Evolutionary conservation across 2,329 filamentous ascomycete species (phyloP).

Genomic region (Chaetomium sp.): DNA sequence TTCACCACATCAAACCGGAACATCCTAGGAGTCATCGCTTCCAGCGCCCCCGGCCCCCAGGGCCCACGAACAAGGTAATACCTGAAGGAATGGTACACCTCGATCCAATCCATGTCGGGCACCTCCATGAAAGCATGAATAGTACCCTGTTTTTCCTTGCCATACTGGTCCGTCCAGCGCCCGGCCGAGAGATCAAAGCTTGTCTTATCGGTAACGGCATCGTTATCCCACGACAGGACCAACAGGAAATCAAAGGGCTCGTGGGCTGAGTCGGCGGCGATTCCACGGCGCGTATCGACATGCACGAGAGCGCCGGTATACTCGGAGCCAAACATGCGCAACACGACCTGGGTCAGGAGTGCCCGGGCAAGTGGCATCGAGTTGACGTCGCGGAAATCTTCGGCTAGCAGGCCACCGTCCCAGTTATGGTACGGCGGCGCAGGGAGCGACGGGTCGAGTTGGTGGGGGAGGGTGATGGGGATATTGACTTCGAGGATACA

Average conservation of each 20-base stretch:
- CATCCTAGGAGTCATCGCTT: not conserved
- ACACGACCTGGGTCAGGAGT: not conserved
- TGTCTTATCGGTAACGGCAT: not conserved
- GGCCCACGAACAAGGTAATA: not conserved
- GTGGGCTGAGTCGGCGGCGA: not conserved
- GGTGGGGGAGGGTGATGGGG: not conserved
- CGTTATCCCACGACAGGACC: not conserved
- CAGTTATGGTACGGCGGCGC: not conserved
- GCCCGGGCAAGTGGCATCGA: not conserved
- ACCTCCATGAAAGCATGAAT: not conserved
- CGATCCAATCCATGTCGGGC: not conserved
- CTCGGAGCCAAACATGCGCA: not conserved
- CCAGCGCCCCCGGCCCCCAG: not conserved
- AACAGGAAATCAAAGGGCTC: not conserved
- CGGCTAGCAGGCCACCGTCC: not conserved
- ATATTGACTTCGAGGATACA: not conserved
- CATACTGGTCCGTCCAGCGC: not conserved
- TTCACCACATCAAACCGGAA: not conserved
- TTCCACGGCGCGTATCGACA: not conserved
- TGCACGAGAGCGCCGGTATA: not conserved
- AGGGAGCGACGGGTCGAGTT: not conserved
- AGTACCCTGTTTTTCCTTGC: not conserved
- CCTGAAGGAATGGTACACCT: slow-evolving; percentile 1
- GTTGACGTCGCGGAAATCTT: not conserved
- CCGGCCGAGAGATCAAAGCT: not conserved